These are phyloP conservation scores for Ogataea haglerorum DNA, from an alignment of 805 yeast species.

Conservation along the genomic window DNA sequence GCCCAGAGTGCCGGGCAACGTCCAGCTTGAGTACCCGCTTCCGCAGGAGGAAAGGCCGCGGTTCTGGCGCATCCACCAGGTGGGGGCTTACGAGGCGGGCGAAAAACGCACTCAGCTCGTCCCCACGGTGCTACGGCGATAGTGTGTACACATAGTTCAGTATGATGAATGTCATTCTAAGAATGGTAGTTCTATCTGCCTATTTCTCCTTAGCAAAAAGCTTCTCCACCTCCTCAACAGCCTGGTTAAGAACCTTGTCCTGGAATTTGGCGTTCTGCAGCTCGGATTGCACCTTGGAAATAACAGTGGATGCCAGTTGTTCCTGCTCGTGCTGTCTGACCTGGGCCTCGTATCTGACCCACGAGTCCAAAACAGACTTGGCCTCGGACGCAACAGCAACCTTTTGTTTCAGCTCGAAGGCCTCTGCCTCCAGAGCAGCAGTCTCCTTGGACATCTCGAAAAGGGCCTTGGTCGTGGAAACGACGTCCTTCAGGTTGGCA, in stretches of 20 bases:
- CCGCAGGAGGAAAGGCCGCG: slow-evolving; percentile 44
- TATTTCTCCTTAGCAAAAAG: slow-evolving; percentile 48
- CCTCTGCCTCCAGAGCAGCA: slow-evolving; percentile 90
- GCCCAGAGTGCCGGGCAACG: slow-evolving; percentile 5
- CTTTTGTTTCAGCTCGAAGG: slow-evolving; percentile 89
- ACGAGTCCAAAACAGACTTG: slow-evolving; percentile 91
- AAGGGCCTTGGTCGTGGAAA: slow-evolving; percentile 82
- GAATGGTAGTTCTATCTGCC: slow-evolving; percentile 1
- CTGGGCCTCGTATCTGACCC: slow-evolving; percentile 98
- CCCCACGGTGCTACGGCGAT: slow-evolving; percentile 18
- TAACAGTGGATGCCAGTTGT: slow-evolving; percentile 82
- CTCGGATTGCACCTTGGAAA: slow-evolving; percentile 84
- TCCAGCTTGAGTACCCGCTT: slow-evolving; percentile 18
- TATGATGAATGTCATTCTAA: slow-evolving; percentile 4
- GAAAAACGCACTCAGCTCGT: slow-evolving; percentile 17
- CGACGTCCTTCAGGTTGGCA: slow-evolving; percentile 86
- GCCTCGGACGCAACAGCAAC: slow-evolving; percentile 88
- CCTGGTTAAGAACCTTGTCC: slow-evolving; percentile 84
- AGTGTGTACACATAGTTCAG: slow-evolving; percentile 1
- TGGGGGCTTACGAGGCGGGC: slow-evolving; percentile 11
- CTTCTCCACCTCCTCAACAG: slow-evolving; percentile 89
- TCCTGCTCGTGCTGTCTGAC: slow-evolving; percentile 95
- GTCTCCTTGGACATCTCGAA: slow-evolving; percentile 96
- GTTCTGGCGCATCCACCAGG: slow-evolving; percentile 40
- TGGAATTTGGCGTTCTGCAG: slow-evolving; percentile 87